phyloP scores from a whole-genome alignment of 768 basidiomycete genomes.

The Collybia sp. region DNA sequence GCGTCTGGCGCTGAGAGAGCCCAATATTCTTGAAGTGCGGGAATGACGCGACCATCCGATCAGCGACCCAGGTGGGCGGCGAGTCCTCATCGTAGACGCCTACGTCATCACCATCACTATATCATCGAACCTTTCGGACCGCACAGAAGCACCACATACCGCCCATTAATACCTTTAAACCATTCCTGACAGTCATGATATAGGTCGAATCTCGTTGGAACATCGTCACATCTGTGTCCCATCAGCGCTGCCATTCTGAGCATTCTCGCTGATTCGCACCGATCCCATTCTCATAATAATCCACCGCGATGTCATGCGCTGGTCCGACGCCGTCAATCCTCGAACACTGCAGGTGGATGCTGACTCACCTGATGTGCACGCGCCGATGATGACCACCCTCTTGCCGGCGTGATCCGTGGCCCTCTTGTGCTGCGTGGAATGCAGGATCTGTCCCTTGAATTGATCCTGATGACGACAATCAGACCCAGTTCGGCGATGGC shows the following conservation, averaged over 20 bases:
- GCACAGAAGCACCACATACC: neutral
- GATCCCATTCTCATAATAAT: neutral
- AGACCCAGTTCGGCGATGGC: neutral
- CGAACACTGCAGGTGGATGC: neutral
- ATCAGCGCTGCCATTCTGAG: neutral
- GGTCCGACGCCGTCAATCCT: neutral
- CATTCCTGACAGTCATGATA: neutral
- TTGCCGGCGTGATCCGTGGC: neutral
- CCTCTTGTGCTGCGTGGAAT: neutral
- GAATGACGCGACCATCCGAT: neutral
- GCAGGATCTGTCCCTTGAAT: neutral
- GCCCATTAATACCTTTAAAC: neutral
- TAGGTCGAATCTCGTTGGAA: neutral
- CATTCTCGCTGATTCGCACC: neutral
- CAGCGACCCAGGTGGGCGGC: neutral
- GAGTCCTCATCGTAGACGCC: neutral
- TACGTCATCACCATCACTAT: neutral
- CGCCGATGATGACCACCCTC: neutral
- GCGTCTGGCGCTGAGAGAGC: neutral
- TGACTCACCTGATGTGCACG: neutral
- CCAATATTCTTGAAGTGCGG: neutral
- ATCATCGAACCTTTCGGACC: neutral
- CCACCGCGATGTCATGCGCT: neutral
- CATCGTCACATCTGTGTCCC: neutral
- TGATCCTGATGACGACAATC: conserved; percentile 28